Evolutionary conservation across 1,139 yeast species (phyloP).

Genomic region (Zygosaccharomyces sapae): DNA sequence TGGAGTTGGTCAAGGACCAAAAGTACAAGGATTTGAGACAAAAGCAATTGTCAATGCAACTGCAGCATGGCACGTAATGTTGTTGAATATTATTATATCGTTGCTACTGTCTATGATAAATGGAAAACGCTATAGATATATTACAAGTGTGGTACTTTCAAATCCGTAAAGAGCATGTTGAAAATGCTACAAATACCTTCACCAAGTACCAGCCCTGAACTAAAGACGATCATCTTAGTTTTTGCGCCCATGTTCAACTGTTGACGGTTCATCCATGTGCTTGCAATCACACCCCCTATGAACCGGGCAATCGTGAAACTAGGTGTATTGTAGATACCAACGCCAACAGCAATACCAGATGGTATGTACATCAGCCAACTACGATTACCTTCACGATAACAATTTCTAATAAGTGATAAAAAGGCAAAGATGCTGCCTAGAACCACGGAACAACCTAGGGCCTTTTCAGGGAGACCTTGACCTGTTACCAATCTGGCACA

Average conservation of each 20-base stretch:
- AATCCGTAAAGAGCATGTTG: slow-evolving; percentile 70
- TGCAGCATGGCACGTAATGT: slow-evolving; percentile 12
- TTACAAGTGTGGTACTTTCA: slow-evolving; percentile 48
- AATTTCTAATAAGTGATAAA: slow-evolving; percentile 62
- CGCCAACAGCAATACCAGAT: slow-evolving; percentile 94
- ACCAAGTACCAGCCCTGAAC: slow-evolving; percentile 89
- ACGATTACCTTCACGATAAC: slow-evolving; percentile 40
- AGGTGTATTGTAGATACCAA: slow-evolving; percentile 92
- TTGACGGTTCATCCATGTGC: slow-evolving; percentile 48
- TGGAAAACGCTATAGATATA: neutral
- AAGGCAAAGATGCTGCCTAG: slow-evolving; percentile 68
- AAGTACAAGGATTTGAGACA: slow-evolving; percentile 56
- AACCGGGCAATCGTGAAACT: slow-evolving; percentile 91
- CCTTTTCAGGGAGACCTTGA: slow-evolving; percentile 79
- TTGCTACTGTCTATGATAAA: neutral
- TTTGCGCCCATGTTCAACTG: slow-evolving; percentile 41
- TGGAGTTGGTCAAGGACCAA: slow-evolving; percentile 62
- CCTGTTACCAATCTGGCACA: slow-evolving; percentile 93
- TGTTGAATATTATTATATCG: neutral
- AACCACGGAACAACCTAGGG: slow-evolving; percentile 56
- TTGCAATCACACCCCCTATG: slow-evolving; percentile 77
- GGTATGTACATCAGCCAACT: slow-evolving; percentile 53
- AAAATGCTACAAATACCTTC: slow-evolving; percentile 86
- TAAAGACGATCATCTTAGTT: slow-evolving; percentile 75
- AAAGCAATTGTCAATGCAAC: slow-evolving; percentile 33